phyloP scores from a whole-genome alignment of 2,329 filamentous ascomycete genomes.

The Colletotrichum salicis region DNA sequence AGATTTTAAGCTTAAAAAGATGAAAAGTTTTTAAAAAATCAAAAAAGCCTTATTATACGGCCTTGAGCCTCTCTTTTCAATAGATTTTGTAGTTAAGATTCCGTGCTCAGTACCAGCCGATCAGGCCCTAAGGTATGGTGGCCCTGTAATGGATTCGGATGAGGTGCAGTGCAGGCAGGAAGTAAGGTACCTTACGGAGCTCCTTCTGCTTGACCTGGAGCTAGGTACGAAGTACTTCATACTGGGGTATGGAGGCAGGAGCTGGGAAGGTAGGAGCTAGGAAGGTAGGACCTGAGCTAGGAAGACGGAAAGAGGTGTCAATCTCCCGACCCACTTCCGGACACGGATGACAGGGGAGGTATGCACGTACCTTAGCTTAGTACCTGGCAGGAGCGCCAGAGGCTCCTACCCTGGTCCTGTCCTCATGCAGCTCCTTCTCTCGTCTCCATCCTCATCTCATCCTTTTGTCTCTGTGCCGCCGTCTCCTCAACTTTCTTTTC shows the following conservation, averaged over 20 bases:
- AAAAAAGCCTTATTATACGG: too few relatives aligned
- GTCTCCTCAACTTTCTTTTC: conserved; percentile 7
- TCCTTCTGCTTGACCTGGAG: too few relatives aligned
- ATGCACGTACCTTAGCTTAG: conserved; percentile 30
- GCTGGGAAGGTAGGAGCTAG: not conserved
- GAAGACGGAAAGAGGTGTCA: conserved; percentile 19
- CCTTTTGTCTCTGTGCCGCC: not conserved
- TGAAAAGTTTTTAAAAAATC: too few relatives aligned
- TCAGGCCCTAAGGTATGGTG: too few relatives aligned
- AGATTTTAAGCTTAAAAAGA: too few relatives aligned
- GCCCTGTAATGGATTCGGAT: too few relatives aligned
- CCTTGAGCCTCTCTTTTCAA: too few relatives aligned
- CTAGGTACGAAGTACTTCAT: not conserved
- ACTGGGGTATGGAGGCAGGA: not conserved
- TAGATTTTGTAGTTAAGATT: too few relatives aligned
- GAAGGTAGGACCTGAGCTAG: not conserved
- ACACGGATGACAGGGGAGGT: conserved; percentile 15
- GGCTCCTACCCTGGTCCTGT: not conserved
- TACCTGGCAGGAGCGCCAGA: not conserved
- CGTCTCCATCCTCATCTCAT: conserved; percentile 4
- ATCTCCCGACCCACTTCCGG: conserved; percentile 28
- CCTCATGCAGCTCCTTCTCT: not conserved
- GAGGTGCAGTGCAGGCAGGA: not conserved
- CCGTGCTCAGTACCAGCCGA: too few relatives aligned
- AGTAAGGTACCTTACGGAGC: not conserved